These are phyloP conservation scores for Phaeotremella fagi DNA, from an alignment of 768 basidiomycete genomes.

Conservation along the genomic window DNA sequence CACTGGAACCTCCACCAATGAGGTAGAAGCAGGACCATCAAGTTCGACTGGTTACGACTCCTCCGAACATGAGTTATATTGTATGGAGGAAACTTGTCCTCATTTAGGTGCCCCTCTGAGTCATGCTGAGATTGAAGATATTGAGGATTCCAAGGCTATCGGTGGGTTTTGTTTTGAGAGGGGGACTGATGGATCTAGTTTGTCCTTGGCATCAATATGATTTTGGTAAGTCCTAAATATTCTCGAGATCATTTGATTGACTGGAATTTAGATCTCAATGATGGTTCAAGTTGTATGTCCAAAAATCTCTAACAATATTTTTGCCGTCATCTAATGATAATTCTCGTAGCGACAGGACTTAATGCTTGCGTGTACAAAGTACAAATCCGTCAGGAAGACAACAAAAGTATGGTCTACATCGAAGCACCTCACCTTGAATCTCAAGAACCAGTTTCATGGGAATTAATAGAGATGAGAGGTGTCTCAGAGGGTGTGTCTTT, in stretches of 20 bases:
- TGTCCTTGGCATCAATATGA: slow-evolving; percentile 46
- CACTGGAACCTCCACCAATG: slow-evolving; percentile 2
- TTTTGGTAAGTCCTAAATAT: slow-evolving; percentile 18
- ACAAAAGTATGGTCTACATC: slow-evolving; percentile 23
- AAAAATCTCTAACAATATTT: background rate
- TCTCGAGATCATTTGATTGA: background rate
- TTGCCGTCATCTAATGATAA: background rate
- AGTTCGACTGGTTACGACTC: background rate
- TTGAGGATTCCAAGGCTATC: slow-evolving; percentile 33
- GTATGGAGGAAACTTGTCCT: slow-evolving; percentile 75
- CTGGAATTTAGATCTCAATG: slow-evolving; percentile 15
- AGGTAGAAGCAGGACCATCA: background rate
- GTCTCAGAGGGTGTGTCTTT: slow-evolving; percentile 33
- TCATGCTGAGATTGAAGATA: slow-evolving; percentile 54
- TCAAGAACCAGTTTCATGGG: slow-evolving; percentile 16
- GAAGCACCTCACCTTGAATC: slow-evolving; percentile 20
- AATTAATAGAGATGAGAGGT: slow-evolving; percentile 35
- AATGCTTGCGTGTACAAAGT: slow-evolving; percentile 36
- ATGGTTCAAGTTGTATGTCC: slow-evolving; percentile 28
- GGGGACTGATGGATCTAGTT: background rate
- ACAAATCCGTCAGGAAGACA: slow-evolving; percentile 14
- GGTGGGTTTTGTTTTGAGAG: slow-evolving; percentile 3
- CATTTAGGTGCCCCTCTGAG: slow-evolving; percentile 76
- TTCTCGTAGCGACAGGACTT: slow-evolving; percentile 25
- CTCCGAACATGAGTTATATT: slow-evolving; percentile 55